These are phyloP conservation scores for Trapa incisa DNA, from an alignment of 345 rosid species.

Conservation along the genomic window DNA sequence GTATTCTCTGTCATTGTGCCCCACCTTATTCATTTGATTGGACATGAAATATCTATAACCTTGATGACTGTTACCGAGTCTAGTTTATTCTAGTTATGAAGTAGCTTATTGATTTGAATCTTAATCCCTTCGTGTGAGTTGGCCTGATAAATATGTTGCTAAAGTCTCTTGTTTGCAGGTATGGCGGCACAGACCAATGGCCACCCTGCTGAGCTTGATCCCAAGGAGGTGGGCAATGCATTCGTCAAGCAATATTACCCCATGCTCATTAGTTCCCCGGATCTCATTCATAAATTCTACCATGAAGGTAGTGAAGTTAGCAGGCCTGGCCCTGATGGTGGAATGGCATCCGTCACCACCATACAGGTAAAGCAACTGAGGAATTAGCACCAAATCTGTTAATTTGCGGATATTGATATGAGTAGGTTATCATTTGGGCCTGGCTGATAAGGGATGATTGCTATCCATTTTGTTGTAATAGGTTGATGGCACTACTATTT, in stretches of 20 bases:
- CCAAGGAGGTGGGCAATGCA: constrained; percentile 40
- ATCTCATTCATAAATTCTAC: constrained; percentile 40
- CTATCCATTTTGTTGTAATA: background rate
- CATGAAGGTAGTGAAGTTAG: constrained; percentile 39
- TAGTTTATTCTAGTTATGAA: background rate
- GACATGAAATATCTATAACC: background rate
- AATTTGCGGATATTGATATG: background rate
- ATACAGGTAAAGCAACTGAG: constrained; percentile 26
- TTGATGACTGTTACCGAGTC: background rate
- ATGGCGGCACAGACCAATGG: constrained; percentile 30
- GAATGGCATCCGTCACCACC: constrained; percentile 33
- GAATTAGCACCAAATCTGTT: background rate
- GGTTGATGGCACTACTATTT: background rate
- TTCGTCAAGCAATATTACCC: constrained; percentile 48
- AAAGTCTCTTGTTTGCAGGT: constrained; percentile 18
- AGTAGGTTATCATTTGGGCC: background rate
- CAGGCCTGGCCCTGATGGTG: constrained; percentile 38
- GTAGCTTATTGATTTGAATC: background rate
- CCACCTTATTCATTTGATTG: background rate
- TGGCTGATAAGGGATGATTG: background rate
- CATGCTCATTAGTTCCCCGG: constrained; percentile 29
- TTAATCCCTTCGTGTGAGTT: background rate
- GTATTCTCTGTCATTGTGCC: background rate
- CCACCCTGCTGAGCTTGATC: constrained; percentile 21
- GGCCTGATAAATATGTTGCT: background rate